A percentile compares a stretch with the other conserved stretches of the same genome.
Evolutionary conservation across 2,329 filamentous ascomycete species (phyloP).

Genomic region (Fusarium tricinctum): DNA sequence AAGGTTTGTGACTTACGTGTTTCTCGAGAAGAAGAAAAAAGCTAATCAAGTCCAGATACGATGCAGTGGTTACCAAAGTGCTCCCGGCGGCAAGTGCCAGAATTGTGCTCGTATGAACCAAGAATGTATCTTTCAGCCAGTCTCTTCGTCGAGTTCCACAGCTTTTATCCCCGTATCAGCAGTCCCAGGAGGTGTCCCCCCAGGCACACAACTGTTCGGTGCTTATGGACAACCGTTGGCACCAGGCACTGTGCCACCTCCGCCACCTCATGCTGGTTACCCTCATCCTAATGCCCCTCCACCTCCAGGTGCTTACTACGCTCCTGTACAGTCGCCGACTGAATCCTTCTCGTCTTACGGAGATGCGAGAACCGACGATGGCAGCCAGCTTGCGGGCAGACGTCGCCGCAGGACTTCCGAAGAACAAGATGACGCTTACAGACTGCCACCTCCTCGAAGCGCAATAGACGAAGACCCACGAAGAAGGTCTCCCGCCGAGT

Average conservation of each 20-base stretch:
- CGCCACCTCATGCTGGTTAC: slow-evolving; percentile 45
- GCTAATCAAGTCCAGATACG: slow-evolving; percentile 62
- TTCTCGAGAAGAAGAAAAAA: not conserved
- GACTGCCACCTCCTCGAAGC: slow-evolving; percentile 61
- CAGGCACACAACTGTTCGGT: slow-evolving; percentile 69
- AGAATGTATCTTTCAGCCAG: slow-evolving; percentile 72
- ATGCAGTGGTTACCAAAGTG: slow-evolving; percentile 72
- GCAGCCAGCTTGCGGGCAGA: slow-evolving; percentile 50
- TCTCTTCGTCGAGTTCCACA: slow-evolving; percentile 68
- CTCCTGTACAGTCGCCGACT: slow-evolving; percentile 60
- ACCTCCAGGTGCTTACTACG: slow-evolving; percentile 58
- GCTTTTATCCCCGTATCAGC: slow-evolving; percentile 72
- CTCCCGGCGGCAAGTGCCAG: slow-evolving; percentile 70
- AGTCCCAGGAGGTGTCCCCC: slow-evolving; percentile 69
- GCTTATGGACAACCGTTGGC: slow-evolving; percentile 70
- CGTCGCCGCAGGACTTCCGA: slow-evolving; percentile 57
- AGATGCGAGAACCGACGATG: slow-evolving; percentile 53
- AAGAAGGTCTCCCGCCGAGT: slow-evolving; percentile 66
- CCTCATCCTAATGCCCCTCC: slow-evolving; percentile 51
- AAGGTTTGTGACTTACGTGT: slow-evolving; percentile 61
- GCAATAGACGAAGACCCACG: slow-evolving; percentile 64
- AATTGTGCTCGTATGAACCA: slow-evolving; percentile 74
- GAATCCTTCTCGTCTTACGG: slow-evolving; percentile 59
- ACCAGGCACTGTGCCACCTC: slow-evolving; percentile 50
- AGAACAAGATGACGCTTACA: slow-evolving; percentile 59